These are phyloP conservation scores for Austroboletus rostrupii DNA, from an alignment of 1,284 basidiomycete species.

Conservation along the genomic window DNA sequence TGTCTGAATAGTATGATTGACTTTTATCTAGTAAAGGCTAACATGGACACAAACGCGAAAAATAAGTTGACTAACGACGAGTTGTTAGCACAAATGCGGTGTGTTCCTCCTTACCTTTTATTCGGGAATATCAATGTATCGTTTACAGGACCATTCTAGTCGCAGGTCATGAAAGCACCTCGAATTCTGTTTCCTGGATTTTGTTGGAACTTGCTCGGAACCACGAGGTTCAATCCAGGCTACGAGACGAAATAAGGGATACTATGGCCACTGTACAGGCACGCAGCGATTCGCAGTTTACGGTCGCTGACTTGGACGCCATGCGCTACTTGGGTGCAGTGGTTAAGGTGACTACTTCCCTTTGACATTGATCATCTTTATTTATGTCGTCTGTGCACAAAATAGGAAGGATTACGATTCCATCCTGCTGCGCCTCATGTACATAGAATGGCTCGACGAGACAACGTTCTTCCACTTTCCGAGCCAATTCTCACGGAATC, in stretches of 20 bases:
- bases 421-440: conserved; percentile 31
- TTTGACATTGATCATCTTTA: not conserved
- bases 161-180: conserved; percentile 51
- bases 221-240: conserved; percentile 34
- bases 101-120: not conserved
- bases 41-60: conserved; percentile 42
- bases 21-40: conserved; percentile 45
- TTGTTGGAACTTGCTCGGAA: conserved; percentile 40
- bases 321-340: conserved; percentile 52
- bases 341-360: conserved; percentile 39
- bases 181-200: conserved; percentile 38
- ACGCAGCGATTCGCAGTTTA: conserved; percentile 38
- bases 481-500: conserved; percentile 35
- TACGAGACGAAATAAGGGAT: conserved; percentile 39
- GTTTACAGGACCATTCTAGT: conserved; percentile 31
- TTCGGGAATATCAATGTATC: not conserved
- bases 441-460: conserved; percentile 34
- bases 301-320: conserved; percentile 40
- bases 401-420: conserved; percentile 37
- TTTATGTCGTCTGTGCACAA: not conserved
- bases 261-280: conserved; percentile 32
- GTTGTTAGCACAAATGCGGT: conserved; percentile 52
- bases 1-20: not conserved
- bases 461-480: conserved; percentile 46
- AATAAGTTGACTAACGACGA: conserved; percentile 46